Evolutionary conservation across 805 yeast genomes (phyloP).

Genomic region (Ogataea angusta): DNA sequence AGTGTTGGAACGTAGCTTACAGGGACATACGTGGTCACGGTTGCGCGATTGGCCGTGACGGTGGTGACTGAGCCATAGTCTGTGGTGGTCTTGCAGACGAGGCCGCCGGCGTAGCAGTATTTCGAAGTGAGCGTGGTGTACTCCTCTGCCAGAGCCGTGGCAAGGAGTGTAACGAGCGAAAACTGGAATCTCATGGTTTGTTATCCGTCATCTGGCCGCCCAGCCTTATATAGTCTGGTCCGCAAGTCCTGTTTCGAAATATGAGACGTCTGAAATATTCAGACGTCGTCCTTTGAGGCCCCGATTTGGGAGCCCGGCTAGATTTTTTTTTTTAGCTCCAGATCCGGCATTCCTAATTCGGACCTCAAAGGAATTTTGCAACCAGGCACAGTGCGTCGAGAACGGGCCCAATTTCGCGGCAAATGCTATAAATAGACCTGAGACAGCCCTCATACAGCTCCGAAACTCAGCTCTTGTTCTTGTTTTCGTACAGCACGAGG

Average conservation of each 20-base stretch:
- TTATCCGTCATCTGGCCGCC: conserved; percentile 2
- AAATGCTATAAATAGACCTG: conserved; percentile 1
- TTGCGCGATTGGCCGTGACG: conserved; percentile 8
- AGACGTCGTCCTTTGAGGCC: conserved; percentile 5
- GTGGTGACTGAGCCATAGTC: conserved; percentile 15
- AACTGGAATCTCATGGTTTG: conserved; percentile 2
- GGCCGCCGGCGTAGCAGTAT: conserved; percentile 17
- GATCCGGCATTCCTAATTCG: conserved; percentile 12
- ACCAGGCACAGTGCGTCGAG: background rate
- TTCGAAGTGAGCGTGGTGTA: conserved; percentile 18
- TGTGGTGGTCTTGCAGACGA: conserved; percentile 20
- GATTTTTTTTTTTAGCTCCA: conserved; percentile 1
- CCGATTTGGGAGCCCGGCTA: conserved; percentile 6
- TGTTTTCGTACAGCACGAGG: conserved; percentile 28
- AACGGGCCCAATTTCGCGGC: background rate
- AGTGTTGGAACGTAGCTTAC: conserved; percentile 20
- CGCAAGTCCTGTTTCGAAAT: conserved; percentile 6
- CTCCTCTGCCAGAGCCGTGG: conserved; percentile 13
- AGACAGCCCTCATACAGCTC: conserved; percentile 9
- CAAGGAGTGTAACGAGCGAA: conserved; percentile 2
- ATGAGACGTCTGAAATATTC: conserved; percentile 4
- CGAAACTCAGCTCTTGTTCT: conserved; percentile 4
- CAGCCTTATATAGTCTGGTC: conserved; percentile 2
- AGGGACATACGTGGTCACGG: conserved; percentile 10
- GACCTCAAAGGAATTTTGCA: conserved; percentile 12